These are phyloP conservation scores for Lodderomyces jiufengensis DNA, from an alignment of 1,139 yeast species.

Conservation along the genomic window DNA sequence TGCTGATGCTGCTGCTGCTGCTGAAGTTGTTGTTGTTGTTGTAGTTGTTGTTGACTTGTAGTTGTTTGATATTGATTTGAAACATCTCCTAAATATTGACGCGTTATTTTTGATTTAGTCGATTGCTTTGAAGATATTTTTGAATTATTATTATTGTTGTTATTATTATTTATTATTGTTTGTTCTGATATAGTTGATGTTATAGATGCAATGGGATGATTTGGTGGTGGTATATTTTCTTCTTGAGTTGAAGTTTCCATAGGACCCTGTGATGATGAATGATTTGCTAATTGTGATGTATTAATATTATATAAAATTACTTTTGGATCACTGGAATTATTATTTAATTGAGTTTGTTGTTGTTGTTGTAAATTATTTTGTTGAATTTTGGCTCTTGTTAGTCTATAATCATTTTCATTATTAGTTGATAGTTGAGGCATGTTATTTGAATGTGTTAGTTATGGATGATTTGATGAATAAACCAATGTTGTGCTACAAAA, in stretches of 20 bases:
- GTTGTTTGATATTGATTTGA: slow-evolving; percentile 28
- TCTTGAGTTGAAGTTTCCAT: slow-evolving; percentile 4
- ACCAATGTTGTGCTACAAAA: too few species aligned
- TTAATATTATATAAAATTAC: not conserved
- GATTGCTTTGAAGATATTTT: slow-evolving; percentile 4
- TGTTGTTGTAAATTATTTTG: slow-evolving; percentile 4
- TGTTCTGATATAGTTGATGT: slow-evolving; percentile 2
- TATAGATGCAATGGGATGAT: not conserved
- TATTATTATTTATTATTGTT: not conserved
- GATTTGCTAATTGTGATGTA: not conserved
- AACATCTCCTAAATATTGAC: slow-evolving; percentile 40
- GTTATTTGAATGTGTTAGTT: too few species aligned
- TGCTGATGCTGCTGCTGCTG: not conserved
- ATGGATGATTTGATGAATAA: too few species aligned
- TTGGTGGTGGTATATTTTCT: slow-evolving; percentile 5
- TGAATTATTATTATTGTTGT: slow-evolving; percentile 1
- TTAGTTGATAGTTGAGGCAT: slow-evolving; percentile 34
- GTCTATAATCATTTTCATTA: slow-evolving; percentile 42
- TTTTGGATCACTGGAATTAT: not conserved
- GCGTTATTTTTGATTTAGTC: slow-evolving; percentile 12
- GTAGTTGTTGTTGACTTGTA: slow-evolving; percentile 17
- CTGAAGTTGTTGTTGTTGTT: slow-evolving; percentile 5
- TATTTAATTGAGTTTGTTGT: slow-evolving; percentile 3
- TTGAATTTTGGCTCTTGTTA: slow-evolving; percentile 29
- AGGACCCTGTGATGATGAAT: slow-evolving; percentile 5